Percentiles rank a stretch among this genome's conserved stretches.
Evolutionary conservation across 257 asterid species (phyloP).

Genomic region (Solanum ossicruentum): DNA sequence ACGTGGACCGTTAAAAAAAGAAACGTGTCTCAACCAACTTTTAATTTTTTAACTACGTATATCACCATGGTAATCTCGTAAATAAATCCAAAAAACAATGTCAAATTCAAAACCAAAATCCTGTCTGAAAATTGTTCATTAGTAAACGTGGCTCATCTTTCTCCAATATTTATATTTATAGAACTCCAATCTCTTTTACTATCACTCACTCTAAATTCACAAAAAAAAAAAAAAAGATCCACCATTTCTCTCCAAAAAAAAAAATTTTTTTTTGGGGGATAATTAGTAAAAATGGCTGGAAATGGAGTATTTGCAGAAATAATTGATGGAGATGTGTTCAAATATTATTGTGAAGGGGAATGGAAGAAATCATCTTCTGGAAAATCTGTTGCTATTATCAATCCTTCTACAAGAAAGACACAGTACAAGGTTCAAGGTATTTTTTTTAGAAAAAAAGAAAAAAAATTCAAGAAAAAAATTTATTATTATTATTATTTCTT

Average conservation of each 20-base stretch:
- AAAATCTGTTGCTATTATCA: conserved; percentile 61
- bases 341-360: conserved; percentile 73
- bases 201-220: not conserved
- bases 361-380: conserved; percentile 78
- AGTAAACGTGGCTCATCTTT: conserved; percentile 23
- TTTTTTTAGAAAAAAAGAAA: not conserved
- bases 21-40: conserved; percentile 13
- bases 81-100: not conserved
- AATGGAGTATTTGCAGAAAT: conserved; percentile 66
- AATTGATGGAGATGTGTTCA: conserved; percentile 64
- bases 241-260: not conserved
- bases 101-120: not conserved
- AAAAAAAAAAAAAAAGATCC: not conserved
- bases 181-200: not conserved
- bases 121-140: conserved; percentile 4
- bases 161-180: conserved; percentile 11
- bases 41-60: conserved; percentile 5
- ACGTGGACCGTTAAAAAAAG: not conserved
- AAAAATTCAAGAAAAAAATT: too few species aligned
- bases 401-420: conserved; percentile 77
- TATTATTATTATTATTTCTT: not conserved
- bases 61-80: not conserved
- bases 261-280: too few species aligned
- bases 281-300: conserved; percentile 53
- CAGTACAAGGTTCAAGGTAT: conserved; percentile 95